Evolutionary conservation across 2,329 filamentous ascomycete genomes (phyloP), one percentile per base, ranked within the genome.

Genomic region (Aspergillus versicolor): DNA sequence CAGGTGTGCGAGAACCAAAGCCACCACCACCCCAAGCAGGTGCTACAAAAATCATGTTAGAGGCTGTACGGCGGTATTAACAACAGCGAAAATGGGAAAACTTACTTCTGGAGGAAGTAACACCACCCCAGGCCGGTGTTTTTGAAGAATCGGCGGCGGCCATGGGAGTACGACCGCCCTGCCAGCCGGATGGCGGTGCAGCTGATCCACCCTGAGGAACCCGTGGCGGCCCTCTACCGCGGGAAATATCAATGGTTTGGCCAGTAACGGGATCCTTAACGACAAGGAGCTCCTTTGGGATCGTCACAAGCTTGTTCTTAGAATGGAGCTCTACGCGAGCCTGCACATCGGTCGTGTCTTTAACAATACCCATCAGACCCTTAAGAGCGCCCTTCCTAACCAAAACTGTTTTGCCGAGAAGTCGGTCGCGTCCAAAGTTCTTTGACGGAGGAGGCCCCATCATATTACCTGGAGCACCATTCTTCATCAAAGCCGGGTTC

Each of bases 291-390:
- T 89, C 87, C 70, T 95, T 95, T 19, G 87, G 84, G 37, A 97
- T 85, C 7, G 88, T 92, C 60, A 97, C 86, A 15, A 90, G 89
- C 80, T 97, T 97, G 77, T 88, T 91, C 79, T 96, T 96, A 5
- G 92, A 92, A 71, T 97, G 93, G 40, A 99, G 79, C 76, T 99
- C 94, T 42, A 99, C 89, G 61, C 92, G 89, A 30, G 91, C 93
- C 67, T 89, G 86, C 3, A 85, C 85, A 66, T 95, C 92, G 6
- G 91, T 96, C 1, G 93, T 89, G 70, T 97, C 93, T 72, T 96
- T 97, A 66, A 99, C 92, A 63, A 97, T 96, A 66, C 94, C 94
- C 42, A 97, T 80, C 43, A 97, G 82, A 56, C 93, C 93, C 77
- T 99, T 99, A 80, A 93, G 92, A 21, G 89, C 87, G 27, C 94